Base-by-base conservation (phyloP, 2,329 filamentous ascomycete species). In the Metarhizium humberi region DNA sequence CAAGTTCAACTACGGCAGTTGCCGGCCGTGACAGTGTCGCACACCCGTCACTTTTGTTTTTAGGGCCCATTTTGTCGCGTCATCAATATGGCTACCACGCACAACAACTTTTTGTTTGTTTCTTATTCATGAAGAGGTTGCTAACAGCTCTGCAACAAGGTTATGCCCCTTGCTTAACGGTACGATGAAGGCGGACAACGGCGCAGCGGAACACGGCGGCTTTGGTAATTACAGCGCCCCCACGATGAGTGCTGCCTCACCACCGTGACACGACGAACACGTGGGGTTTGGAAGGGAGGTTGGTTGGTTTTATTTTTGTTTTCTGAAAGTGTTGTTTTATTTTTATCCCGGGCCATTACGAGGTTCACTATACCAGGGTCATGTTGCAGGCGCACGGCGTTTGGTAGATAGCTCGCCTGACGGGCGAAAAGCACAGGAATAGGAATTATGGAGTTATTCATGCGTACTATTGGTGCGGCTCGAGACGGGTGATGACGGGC, bases 131-230 rank as follows among this genome's bases (percentile, higher is more conserved):
- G 11, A 16, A 10, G 11, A 18, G 32, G 29, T 52, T 47, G 57
- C 63, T 65, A 59, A 63, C 62, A 11, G 7, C n/a, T 42, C 2
- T 5, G 55, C 47, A 67, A 78, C 90, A 78, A 90, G 86, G 70
- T 80, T 92, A 64, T 95, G 90, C 69, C 90, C 90, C 50, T 77
- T 94, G 69, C 85, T 95, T 59, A 95, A 95, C 67, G 90, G 90
- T 53, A 89, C 87, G 36, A 87, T 87, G 75, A 86, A 87, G 60
- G 73, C 75, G 43, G 78, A 81, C 61, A 79, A 78, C 59, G 74
- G 75, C 56, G 72, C 73, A n/a, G 73, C 74, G 42, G 80, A 83
- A 58, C 76, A 82, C 58, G 78, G 79, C 54, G 78, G 80, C 6
- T 84, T 84, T 67, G 81, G 81, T 56, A 77, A 79, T 54, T 80